phyloP scores from a whole-genome alignment of 1,139 yeast species.

The Sugiyamaella japonica region DNA sequence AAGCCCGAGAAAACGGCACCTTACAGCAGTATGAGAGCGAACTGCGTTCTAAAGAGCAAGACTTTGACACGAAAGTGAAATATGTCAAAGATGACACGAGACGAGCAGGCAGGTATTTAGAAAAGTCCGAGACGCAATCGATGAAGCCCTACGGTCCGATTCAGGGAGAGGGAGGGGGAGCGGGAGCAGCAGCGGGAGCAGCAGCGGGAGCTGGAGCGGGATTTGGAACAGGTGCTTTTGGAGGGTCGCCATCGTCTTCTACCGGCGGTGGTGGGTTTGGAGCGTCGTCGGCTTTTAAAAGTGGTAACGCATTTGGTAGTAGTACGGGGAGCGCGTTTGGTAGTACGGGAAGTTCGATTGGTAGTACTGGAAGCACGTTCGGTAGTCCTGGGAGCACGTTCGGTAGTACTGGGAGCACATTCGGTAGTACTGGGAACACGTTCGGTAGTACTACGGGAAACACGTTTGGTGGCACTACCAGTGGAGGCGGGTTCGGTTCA shows the following conservation, averaged over 20 bases:
- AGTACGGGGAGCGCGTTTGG: background rate
- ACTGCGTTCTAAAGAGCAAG: conserved; percentile 46
- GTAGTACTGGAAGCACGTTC: conserved; percentile 18
- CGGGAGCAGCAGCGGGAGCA: conserved; percentile 10
- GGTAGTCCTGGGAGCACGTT: conserved; percentile 19
- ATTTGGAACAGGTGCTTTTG: conserved; percentile 27
- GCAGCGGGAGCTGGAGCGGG: conserved; percentile 16
- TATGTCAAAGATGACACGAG: conserved; percentile 46
- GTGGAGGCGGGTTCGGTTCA: background rate
- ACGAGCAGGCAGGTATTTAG: conserved; percentile 60
- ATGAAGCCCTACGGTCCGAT: conserved; percentile 29
- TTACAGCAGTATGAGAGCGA: conserved; percentile 46
- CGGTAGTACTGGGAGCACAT: conserved; percentile 22
- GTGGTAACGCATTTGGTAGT: conserved; percentile 19
- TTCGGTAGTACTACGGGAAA: conserved; percentile 15
- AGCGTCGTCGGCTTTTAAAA: too few species aligned
- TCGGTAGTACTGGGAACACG: conserved; percentile 25
- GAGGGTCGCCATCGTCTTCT: conserved; percentile 13
- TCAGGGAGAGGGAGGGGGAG: conserved; percentile 14
- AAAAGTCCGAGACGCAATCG: conserved; percentile 44
- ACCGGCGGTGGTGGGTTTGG: background rate
- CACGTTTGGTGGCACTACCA: too few species aligned
- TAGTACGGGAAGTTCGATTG: conserved; percentile 17
- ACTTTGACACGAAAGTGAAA: conserved; percentile 49
- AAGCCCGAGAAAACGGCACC: conserved; percentile 45